Conservation (phyloP, 306 rosid genomes). For the Carpinus fangiana region DNA sequence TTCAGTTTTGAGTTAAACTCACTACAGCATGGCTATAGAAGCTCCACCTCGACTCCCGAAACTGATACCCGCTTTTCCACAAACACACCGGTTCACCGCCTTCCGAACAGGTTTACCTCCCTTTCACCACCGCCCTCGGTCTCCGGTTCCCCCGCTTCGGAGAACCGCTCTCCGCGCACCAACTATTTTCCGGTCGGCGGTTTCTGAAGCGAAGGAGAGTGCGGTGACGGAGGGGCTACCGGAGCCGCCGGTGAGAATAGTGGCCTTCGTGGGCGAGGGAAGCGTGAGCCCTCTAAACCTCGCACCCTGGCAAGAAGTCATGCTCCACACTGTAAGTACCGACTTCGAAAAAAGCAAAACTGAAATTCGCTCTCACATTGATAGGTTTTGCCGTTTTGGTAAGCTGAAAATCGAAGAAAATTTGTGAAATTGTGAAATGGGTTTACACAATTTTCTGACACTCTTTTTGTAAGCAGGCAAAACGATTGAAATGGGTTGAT, state of each 20-base stretch:
- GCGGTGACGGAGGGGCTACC: slow-evolving; percentile 1
- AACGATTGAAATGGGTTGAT: slow-evolving; percentile 82
- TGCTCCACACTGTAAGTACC: slow-evolving; percentile 73
- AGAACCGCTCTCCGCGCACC: slow-evolving; percentile 16
- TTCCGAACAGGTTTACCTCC: slow-evolving; percentile 18
- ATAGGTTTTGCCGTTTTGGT: too few species aligned
- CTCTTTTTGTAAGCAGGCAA: slow-evolving; percentile 50
- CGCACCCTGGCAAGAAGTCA: slow-evolving; percentile 74
- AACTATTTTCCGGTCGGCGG: slow-evolving; percentile 28
- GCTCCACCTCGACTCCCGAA: slow-evolving; percentile 5
- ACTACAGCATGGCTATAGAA: slow-evolving; percentile 35
- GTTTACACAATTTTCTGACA: slow-evolving; percentile 3
- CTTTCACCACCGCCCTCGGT: neutral
- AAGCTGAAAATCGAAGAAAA: too few species aligned
- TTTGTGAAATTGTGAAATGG: too few species aligned
- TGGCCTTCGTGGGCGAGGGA: slow-evolving; percentile 65
- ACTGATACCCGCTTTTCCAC: neutral
- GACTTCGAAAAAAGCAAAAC: neutral
- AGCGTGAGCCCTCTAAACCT: slow-evolving; percentile 67
- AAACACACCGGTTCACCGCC: slow-evolving; percentile 18
- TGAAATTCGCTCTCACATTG: neutral
- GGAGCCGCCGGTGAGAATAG: slow-evolving; percentile 58
- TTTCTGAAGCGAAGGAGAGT: slow-evolving; percentile 14
- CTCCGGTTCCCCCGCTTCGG: neutral
- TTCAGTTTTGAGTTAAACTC: too few species aligned